Base-by-base conservation (phyloP, 2,329 filamentous ascomycete genomes). In the Colletotrichum phormii region DNA sequence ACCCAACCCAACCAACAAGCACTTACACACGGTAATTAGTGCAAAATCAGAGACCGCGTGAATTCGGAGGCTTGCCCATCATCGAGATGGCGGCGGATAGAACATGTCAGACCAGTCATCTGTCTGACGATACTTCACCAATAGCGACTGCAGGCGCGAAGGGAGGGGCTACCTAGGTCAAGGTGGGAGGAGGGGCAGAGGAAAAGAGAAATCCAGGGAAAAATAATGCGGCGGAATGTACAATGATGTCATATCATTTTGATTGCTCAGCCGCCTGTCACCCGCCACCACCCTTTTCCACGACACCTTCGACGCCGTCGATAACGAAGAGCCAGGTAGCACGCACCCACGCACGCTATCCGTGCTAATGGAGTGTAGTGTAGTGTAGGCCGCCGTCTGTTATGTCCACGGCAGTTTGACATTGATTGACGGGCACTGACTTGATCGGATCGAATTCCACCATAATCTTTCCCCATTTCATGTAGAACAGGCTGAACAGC, bases 231-330 rank as follows among this genome's bases (percentile, higher is more conserved):
- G 53, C n/a, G n/a, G n/a, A 4, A 68, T 33, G 55, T 18, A 13
- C 26, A 24, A 66, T 72, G 69, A 72, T 64, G 69, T 72, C 69
- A 72, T 59, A 7, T 46, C 3, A 5, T 18, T 6, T 35, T 22
- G 24, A 18, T 55, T 53, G 33, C 49, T 57, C 26, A 29, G 58
- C 55, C 37, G 31, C 55, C 26, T 35, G 49, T 37, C 46, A 64
- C 29, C 61, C 29, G 60, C 26, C 60, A 11, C 57, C 33, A 57
- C 24, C 7, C 9, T 26, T n/a, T 58, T 15, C 29, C 54, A 22
- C 42, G 54, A n/a, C 54, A 42, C 13, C 37, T 42, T 18, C 37
- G 37, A 42, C 18, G 37, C 37, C 15, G 37, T 42, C 37, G 18
- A 42, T 13, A 5, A 42, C 4, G 26, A 4, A 29, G 3, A 29